phyloP scores from a whole-genome alignment of 2,329 filamentous ascomycete genomes.

The Paramyrothecium sp. region DNA sequence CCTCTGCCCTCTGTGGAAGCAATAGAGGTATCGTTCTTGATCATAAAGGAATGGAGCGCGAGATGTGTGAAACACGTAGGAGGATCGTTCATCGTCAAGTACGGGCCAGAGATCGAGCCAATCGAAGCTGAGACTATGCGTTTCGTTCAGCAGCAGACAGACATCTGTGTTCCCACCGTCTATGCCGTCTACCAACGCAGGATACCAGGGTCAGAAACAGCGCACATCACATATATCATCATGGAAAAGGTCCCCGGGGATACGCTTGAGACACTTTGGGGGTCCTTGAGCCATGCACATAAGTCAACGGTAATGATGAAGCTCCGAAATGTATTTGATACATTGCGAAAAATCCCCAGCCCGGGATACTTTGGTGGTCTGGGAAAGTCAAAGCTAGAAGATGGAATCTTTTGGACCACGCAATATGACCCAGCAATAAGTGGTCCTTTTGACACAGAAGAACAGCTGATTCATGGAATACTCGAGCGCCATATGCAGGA shows the following conservation, averaged over 20 bases:
- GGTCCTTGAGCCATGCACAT: background rate
- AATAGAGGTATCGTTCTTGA: constrained; percentile 6
- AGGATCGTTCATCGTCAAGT: constrained; percentile 8
- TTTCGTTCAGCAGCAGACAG: constrained; percentile 4
- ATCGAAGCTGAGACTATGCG: constrained; percentile 9
- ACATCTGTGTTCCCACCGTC: constrained; percentile 8
- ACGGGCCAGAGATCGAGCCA: constrained; percentile 5
- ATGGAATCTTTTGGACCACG: constrained; percentile 8
- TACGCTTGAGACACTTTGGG: constrained; percentile 9
- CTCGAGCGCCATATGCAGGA: constrained; percentile 2
- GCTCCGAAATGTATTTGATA: constrained; percentile 5
- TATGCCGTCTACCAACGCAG: constrained; percentile 8
- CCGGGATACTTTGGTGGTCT: constrained; percentile 10
- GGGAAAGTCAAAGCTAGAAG: constrained; percentile 6
- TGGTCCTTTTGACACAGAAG: constrained; percentile 5
- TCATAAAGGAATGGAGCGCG: constrained; percentile 1
- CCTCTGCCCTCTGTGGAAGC: constrained; percentile 8
- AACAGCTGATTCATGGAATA: constrained; percentile 2
- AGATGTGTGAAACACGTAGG: constrained; percentile 5
- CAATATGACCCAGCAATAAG: constrained; percentile 3
- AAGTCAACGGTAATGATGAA: constrained; percentile 2
- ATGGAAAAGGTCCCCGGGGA: constrained; percentile 9
- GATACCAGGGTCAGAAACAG: background rate
- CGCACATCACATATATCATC: constrained; percentile 10
- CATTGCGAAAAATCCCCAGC: constrained; percentile 6